Evolutionary conservation across 257 asterid genomes (phyloP).

Genomic region (Solanum neorickii): DNA sequence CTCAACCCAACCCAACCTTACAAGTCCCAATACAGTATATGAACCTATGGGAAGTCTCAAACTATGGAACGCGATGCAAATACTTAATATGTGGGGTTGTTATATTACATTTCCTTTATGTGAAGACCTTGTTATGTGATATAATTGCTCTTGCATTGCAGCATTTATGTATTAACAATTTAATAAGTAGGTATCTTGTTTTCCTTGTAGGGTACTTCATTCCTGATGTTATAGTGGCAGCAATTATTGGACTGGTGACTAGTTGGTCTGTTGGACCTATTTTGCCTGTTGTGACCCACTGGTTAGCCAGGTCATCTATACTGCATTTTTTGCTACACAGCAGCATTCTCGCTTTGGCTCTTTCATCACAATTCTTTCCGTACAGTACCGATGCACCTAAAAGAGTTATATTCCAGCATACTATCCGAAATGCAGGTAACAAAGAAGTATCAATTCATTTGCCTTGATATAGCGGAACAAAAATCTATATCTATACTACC

Average conservation of each 20-base stretch:
- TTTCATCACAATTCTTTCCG: slow-evolving; percentile 88
- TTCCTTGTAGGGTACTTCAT: slow-evolving; percentile 71
- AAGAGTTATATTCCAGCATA: slow-evolving; percentile 82
- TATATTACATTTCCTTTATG: neutral
- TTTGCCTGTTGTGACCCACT: slow-evolving; percentile 65
- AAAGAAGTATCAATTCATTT: neutral
- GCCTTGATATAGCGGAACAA: neutral
- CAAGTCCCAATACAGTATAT: neutral
- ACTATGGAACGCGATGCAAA: neutral
- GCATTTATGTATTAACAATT: neutral
- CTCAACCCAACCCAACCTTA: neutral
- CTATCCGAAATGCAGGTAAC: slow-evolving; percentile 64
- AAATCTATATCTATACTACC: neutral
- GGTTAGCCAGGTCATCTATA: slow-evolving; percentile 67
- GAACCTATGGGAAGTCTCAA: neutral
- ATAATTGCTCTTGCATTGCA: neutral
- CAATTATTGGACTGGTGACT: slow-evolving; percentile 64
- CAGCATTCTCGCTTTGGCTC: slow-evolving; percentile 63
- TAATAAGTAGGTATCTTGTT: neutral
- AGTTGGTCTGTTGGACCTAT: slow-evolving; percentile 95
- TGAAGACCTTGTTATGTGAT: neutral
- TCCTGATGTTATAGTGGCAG: slow-evolving; percentile 78
- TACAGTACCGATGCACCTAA: slow-evolving; percentile 95
- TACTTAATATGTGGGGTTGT: neutral
- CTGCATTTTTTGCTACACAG: slow-evolving; percentile 56